Evolutionary conservation across 23 red algal genomes (phyloP).

Genomic region (Gracilaria vermiculophylla): DNA sequence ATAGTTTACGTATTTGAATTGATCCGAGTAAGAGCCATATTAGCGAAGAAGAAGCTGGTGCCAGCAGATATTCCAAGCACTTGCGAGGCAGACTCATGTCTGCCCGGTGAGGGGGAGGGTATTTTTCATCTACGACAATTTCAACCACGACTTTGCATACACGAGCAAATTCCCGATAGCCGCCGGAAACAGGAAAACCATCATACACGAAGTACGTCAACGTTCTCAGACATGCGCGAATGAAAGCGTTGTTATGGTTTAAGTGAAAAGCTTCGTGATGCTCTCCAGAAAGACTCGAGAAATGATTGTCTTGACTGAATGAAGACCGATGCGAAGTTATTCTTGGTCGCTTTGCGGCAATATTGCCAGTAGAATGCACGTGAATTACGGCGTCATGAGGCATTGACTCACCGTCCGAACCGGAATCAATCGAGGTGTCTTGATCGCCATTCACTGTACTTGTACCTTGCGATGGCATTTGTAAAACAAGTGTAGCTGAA

Average conservation of each 20-base stretch:
- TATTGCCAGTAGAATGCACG: neutral
- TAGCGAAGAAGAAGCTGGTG: slow-evolving; percentile 34
- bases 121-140: slow-evolving; percentile 35
- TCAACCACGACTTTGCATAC: slow-evolving; percentile 47
- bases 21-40: slow-evolving; percentile 13
- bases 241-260: neutral
- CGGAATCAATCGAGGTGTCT: neutral
- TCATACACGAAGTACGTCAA: slow-evolving; percentile 52
- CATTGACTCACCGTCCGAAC: neutral
- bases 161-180: slow-evolving; percentile 41
- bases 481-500: neutral
- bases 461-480: neutral
- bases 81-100: slow-evolving; percentile 32
- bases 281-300: neutral
- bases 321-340: neutral
- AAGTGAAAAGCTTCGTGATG: neutral
- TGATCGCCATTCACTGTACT: neutral
- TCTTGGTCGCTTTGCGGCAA: neutral
- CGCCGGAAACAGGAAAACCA: slow-evolving; percentile 2
- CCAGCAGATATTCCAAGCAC: slow-evolving; percentile 34
- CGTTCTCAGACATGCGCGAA: neutral
- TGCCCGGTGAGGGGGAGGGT: slow-evolving; percentile 54
- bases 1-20: neutral
- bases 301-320: neutral
- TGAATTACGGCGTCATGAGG: neutral